Percentiles rank a stretch among this genome's conserved stretches.
phyloP scores from a whole-genome alignment of 2,329 filamentous ascomycete species.

The Penicillium sp. region DNA sequence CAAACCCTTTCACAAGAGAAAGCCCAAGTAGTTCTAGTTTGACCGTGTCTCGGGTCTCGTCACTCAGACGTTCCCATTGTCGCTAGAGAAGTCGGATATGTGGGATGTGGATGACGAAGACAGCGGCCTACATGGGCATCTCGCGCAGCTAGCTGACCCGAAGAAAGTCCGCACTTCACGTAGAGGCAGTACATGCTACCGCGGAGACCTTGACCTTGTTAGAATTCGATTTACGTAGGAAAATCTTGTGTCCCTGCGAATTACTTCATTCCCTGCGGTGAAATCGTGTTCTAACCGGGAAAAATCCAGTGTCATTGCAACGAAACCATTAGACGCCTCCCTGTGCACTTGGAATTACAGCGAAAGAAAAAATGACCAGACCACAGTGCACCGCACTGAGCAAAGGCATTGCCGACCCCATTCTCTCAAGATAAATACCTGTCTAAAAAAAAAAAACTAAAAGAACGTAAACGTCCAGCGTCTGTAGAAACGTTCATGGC shows the following conservation, averaged over 20 bases:
- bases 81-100: background rate
- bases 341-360: background rate
- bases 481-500: conserved; percentile 10
- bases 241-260: background rate
- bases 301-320: background rate
- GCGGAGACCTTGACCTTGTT: background rate
- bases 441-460: background rate
- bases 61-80: background rate
- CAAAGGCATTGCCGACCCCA: background rate
- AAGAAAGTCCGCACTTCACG: background rate
- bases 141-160: background rate
- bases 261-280: background rate
- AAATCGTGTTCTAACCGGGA: background rate
- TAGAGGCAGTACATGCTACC: background rate
- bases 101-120: background rate
- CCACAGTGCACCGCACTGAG: background rate
- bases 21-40: background rate
- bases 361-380: background rate
- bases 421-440: background rate
- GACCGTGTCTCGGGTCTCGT: background rate
- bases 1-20: background rate
- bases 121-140: background rate
- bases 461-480: conserved; percentile 15
- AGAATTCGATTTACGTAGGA: background rate
- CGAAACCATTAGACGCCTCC: background rate